Evolutionary conservation across 345 rosid genomes (phyloP).

Genomic region (Noccaea caerulescens): DNA sequence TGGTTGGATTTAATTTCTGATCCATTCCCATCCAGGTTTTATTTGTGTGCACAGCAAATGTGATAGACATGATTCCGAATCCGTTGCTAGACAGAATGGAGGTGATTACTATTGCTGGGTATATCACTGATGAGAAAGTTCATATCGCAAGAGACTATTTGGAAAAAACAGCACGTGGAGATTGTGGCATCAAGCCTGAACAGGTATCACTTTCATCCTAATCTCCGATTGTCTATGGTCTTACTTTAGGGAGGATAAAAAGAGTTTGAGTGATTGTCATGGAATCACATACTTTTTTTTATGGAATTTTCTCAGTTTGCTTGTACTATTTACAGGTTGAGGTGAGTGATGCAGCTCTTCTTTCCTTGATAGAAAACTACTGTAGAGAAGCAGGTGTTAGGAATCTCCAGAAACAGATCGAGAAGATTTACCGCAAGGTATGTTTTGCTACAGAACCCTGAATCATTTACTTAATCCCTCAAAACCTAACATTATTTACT

Average conservation of each 20-base stretch:
- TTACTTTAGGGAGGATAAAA: background rate
- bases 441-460: constrained; percentile 15
- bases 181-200: constrained; percentile 91
- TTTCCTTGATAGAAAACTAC: constrained; percentile 86
- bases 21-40: constrained; percentile 67
- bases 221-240: constrained; percentile 5
- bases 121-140: constrained; percentile 97
- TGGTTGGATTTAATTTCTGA: constrained; percentile 5
- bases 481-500: constrained; percentile 1
- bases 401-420: constrained; percentile 99
- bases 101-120: constrained; percentile 96
- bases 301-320: constrained; percentile 4
- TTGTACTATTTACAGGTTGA: constrained; percentile 67
- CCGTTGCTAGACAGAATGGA: constrained; percentile 99
- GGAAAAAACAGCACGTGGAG: constrained; percentile 84
- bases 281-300: constrained; percentile 11
- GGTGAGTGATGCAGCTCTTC: constrained; percentile 86
- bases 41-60: constrained; percentile 99
- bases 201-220: constrained; percentile 58
- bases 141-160: constrained; percentile 97
- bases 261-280: background rate
- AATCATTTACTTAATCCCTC: background rate
- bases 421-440: constrained; percentile 99
- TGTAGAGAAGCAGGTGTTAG: constrained; percentile 99
- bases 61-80: constrained; percentile 87